Conservation (phyloP, 257 asterid genomes). For the Solanum verrucosum region DNA sequence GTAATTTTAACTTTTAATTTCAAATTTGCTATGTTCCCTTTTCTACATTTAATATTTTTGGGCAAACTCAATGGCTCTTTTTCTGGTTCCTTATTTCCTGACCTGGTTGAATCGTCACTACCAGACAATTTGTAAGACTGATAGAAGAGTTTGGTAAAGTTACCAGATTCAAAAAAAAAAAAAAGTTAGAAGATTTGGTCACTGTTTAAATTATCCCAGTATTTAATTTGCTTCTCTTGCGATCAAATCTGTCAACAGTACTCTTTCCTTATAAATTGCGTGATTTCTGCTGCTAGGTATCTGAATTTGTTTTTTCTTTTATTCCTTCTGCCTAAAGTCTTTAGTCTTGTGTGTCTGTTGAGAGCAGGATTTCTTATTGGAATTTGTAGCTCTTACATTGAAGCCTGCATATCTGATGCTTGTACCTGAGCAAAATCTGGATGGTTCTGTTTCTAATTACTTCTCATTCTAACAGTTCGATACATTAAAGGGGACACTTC, state of each 20-base stretch:
- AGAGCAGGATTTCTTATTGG: neutral
- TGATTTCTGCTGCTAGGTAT: neutral
- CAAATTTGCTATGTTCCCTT: neutral
- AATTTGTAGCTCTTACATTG: neutral
- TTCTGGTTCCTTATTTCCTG: neutral
- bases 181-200: neutral
- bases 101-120: neutral
- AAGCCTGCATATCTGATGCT: neutral
- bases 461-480: constrained; percentile 50
- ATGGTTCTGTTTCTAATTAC: neutral
- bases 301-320: neutral
- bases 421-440: neutral
- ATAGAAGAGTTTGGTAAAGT: neutral
- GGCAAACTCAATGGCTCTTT: neutral
- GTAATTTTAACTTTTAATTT: neutral
- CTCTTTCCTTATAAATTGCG: neutral
- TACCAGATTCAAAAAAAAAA: too few species aligned
- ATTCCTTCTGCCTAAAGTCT: neutral
- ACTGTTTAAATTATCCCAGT: neutral
- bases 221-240: neutral
- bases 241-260: neutral
- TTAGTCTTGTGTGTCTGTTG: neutral
- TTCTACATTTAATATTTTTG: neutral
- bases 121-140: neutral
- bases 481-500: constrained; percentile 66